phyloP scores from a whole-genome alignment of 129 eudicot genomes.

The Escallonia herrerae region DNA sequence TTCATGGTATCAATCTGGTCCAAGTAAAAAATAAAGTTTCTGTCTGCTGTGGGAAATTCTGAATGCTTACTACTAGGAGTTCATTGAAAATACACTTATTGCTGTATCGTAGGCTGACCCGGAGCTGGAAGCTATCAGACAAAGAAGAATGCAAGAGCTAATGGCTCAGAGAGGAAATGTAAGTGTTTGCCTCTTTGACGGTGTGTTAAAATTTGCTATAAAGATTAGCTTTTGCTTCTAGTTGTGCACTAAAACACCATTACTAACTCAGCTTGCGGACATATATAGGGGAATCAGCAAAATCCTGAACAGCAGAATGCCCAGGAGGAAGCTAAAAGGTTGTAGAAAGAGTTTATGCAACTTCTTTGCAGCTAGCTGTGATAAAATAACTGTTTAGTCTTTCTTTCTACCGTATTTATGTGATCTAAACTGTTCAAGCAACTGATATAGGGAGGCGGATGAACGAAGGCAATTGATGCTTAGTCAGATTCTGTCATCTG shows the following conservation, averaged over 20 bases:
- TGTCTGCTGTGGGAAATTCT: too few relatives aligned
- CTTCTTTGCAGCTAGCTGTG: too few relatives aligned
- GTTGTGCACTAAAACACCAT: not conserved
- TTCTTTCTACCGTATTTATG: slow-evolving; percentile 4
- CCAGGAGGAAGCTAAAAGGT: slow-evolving; percentile 96
- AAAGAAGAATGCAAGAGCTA: slow-evolving; percentile 97
- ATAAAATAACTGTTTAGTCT: not conserved
- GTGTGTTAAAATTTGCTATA: not conserved
- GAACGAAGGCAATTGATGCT: slow-evolving; percentile 94
- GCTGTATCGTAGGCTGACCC: slow-evolving; percentile 67
- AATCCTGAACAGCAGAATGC: slow-evolving; percentile 84
- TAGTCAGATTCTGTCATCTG: slow-evolving; percentile 73
- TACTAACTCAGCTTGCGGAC: slow-evolving; percentile 13
- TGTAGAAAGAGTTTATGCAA: not conserved
- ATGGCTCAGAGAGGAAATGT: slow-evolving; percentile 90
- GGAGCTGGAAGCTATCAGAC: slow-evolving; percentile 90
- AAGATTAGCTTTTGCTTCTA: not conserved
- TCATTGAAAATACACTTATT: not conserved
- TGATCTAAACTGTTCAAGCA: slow-evolving; percentile 23
- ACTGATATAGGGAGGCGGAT: slow-evolving; percentile 78
- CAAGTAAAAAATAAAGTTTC: too few relatives aligned
- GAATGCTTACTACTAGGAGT: too few relatives aligned
- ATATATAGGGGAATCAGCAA: slow-evolving; percentile 63
- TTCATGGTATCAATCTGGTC: too few relatives aligned
- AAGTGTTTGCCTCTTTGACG: slow-evolving; percentile 8